phyloP scores from a whole-genome alignment of 2,329 filamentous ascomycete genomes.

The Plectosphaerella plurivora region DNA sequence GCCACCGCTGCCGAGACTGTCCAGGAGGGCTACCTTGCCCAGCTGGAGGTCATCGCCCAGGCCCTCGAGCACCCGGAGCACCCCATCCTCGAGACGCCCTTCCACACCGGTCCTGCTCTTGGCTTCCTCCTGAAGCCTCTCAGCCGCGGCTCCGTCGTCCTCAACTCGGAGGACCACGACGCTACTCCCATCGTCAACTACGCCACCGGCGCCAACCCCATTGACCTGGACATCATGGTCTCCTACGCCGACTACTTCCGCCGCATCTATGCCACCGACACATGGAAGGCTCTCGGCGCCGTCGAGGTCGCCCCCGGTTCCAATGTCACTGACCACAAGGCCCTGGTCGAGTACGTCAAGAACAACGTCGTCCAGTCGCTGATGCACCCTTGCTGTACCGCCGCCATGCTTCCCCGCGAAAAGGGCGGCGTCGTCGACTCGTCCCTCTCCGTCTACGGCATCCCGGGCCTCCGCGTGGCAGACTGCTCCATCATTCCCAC shows the following conservation, averaged over 20 bases:
- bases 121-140: conserved; percentile 25
- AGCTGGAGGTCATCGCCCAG: conserved; percentile 18
- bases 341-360: conserved; percentile 17
- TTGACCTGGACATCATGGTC: conserved; percentile 28
- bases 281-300: conserved; percentile 20
- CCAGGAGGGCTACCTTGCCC: conserved; percentile 17
- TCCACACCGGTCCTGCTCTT: conserved; percentile 14
- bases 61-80: conserved; percentile 21
- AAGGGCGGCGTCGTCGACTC: conserved; percentile 29
- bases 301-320: conserved; percentile 23
- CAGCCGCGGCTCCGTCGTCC: conserved; percentile 26
- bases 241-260: conserved; percentile 24
- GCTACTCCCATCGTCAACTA: conserved; percentile 26
- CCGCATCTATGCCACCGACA: conserved; percentile 18
- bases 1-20: conserved; percentile 13
- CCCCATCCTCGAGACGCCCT: conserved; percentile 24
- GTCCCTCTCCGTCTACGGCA: conserved; percentile 27
- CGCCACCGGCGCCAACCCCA: conserved; percentile 26
- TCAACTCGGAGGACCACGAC: conserved; percentile 16
- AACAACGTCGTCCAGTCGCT: conserved; percentile 26
- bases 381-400: conserved; percentile 36
- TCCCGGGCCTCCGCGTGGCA: conserved; percentile 23
- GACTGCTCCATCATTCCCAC: conserved; percentile 20
- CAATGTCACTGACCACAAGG: conserved; percentile 12
- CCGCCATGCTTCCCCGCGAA: conserved; percentile 36